Evolutionary conservation across 2,329 filamentous ascomycete genomes (phyloP), one percentile per base, ranked within the genome.

Genomic region (Fusarium burgessii): DNA sequence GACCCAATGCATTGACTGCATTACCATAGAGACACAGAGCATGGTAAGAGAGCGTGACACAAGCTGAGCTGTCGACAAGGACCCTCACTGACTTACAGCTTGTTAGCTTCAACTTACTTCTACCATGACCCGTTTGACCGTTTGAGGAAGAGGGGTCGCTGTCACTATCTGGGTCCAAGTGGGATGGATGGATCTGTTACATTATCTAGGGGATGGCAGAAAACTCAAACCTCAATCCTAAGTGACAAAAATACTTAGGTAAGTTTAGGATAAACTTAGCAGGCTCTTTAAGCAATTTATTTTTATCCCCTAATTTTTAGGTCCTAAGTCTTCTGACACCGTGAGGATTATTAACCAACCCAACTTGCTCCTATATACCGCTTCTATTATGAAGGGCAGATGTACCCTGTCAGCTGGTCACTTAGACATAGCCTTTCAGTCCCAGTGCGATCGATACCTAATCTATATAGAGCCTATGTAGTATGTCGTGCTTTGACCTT

Each of bases 401-500:
- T 58, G 55, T 27, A 47, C 55, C 55, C 27, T 29, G 27, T 7
- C 23, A 23, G 23, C 42, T 42, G 42, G 56, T 58, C 36, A 41
- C 56, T 25, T 35, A 12, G 33, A 29, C 27, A 29, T 29, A 29
- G 6, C 27, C 27, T 29, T 29, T 5, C 27, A 29, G 6, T 18
- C 18, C 12, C 23, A 50, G 32, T 36, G 25, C 27, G 35, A 29
- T 33, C 46, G 9, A 15, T n/a, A 36, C 35, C 47, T 13, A 35
- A 50, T 23, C 46, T 11, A n/a, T 50, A 50, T 25, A 35, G 23
- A 36, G 23, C 20, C 18, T 20, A 35, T 25, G 25, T 23, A 8
- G 20, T 50, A 29, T 45, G 29, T 56, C 33, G 50, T 68, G 50
- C 58, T 50, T 59, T 54, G 58, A 15, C 46, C 52, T 15, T 61